Percentiles rank a stretch among this genome's conserved stretches.
phyloP scores from a whole-genome alignment of 352 stramenopile species.

The Albugo laibachii region DNA sequence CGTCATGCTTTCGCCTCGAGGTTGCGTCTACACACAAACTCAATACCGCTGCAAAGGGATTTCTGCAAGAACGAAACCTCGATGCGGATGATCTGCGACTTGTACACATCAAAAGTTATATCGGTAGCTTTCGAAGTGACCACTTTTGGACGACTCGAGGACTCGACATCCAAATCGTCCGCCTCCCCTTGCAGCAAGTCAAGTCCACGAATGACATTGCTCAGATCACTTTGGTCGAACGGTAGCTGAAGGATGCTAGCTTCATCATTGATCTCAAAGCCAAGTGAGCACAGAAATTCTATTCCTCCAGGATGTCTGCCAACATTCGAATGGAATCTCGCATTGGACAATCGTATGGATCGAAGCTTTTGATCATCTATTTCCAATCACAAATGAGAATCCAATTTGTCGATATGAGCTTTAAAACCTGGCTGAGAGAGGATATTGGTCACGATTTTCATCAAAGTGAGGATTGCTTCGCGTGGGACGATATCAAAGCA shows the following conservation, averaged over 20 bases:
- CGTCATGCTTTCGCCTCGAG: constrained; percentile 49
- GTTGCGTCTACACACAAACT: constrained; percentile 37
- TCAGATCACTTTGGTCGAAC: constrained; percentile 8
- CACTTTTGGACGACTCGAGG: constrained; percentile 22
- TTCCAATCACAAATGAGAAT: constrained; percentile 1
- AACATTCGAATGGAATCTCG: constrained; percentile 47
- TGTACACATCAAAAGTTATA: constrained; percentile 50
- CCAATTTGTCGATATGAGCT: neutral
- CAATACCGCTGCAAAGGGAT: constrained; percentile 1
- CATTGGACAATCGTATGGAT: constrained; percentile 59
- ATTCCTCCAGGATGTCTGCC: constrained; percentile 42
- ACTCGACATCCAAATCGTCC: constrained; percentile 46
- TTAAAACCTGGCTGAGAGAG: constrained; percentile 49
- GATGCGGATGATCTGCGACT: constrained; percentile 65
- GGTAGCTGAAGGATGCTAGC: constrained; percentile 24
- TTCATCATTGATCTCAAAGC: constrained; percentile 31
- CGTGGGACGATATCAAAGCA: constrained; percentile 57
- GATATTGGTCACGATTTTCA: constrained; percentile 77
- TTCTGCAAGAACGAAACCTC: constrained; percentile 16
- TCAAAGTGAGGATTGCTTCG: constrained; percentile 36
- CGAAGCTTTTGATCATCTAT: constrained; percentile 67
- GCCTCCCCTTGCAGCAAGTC: constrained; percentile 48
- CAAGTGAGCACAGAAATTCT: constrained; percentile 44
- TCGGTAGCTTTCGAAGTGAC: constrained; percentile 15
- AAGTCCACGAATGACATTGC: constrained; percentile 24